phyloP scores from a whole-genome alignment of 768 basidiomycete genomes.

The Phanerochaete sordida region DNA sequence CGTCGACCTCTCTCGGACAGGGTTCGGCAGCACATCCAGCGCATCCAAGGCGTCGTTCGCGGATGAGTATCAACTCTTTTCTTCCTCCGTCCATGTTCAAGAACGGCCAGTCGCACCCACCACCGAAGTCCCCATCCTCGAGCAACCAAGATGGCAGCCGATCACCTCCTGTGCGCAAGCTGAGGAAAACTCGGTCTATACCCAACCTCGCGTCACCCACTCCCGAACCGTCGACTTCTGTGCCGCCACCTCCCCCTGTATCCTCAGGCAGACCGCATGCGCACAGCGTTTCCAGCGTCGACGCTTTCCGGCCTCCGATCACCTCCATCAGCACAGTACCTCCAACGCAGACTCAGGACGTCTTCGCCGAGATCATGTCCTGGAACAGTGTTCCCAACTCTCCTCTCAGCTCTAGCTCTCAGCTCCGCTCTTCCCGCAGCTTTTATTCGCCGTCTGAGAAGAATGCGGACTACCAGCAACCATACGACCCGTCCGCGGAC shows the following conservation, averaged over 20 bases:
- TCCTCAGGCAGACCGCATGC: conserved; percentile 63
- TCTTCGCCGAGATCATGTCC: conserved; percentile 65
- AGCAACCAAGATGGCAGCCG: conserved; percentile 20
- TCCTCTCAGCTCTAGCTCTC: conserved; percentile 30
- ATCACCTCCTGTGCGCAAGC: conserved; percentile 44
- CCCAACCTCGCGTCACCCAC: conserved; percentile 44
- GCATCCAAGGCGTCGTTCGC: conserved; percentile 47
- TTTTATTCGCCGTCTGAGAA: conserved; percentile 17
- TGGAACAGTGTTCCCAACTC: conserved; percentile 44
- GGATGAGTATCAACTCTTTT: conserved; percentile 66
- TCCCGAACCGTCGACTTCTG: conserved; percentile 6
- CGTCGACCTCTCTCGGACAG: not conserved
- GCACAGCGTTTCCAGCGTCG: conserved; percentile 73
- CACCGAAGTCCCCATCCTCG: conserved; percentile 5
- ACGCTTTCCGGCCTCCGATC: conserved; percentile 43
- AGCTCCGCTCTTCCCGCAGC: conserved; percentile 30
- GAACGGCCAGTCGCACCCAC: conserved; percentile 23
- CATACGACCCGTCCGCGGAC: conserved; percentile 5
- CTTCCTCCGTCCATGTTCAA: conserved; percentile 49
- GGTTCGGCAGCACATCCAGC: not conserved
- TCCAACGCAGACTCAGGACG: conserved; percentile 38
- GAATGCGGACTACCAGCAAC: conserved; percentile 3
- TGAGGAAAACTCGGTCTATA: conserved; percentile 74
- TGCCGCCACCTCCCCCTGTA: conserved; percentile 19
- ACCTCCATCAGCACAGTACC: conserved; percentile 11